A percentile compares a stretch with the other conserved stretches of the same genome.
phyloP scores from a whole-genome alignment of 1,284 basidiomycete genomes.

The Peniophora sp. region DNA sequence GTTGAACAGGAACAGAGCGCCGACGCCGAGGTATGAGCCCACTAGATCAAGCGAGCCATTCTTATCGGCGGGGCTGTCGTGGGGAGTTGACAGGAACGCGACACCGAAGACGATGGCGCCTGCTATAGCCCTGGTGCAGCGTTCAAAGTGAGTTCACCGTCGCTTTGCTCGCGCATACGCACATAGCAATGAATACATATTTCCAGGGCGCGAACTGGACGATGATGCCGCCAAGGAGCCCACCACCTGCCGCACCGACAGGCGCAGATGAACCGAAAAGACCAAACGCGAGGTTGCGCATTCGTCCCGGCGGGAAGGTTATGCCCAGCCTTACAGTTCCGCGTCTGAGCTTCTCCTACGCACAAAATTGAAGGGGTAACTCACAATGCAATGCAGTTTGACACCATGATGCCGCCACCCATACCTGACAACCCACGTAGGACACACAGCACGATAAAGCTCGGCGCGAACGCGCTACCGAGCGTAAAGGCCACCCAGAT shows the following conservation, averaged over 20 bases:
- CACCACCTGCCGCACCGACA: conserved; percentile 4
- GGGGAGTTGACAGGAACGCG: neutral
- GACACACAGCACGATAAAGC: conserved; percentile 3
- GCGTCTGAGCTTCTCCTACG: too few species aligned
- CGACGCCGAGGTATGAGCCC: neutral
- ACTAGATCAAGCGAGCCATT: neutral
- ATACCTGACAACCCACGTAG: conserved; percentile 3
- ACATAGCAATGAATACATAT: conserved; percentile 4
- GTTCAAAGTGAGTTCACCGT: too few species aligned
- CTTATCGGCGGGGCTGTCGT: neutral
- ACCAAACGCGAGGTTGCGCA: conserved; percentile 6
- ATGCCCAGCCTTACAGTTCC: neutral
- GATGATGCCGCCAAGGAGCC: conserved; percentile 1
- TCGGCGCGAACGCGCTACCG: conserved; percentile 5
- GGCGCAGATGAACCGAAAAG: conserved; percentile 2
- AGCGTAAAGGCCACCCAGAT: conserved; percentile 6
- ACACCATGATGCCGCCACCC: conserved; percentile 5
- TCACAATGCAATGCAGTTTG: conserved; percentile 3
- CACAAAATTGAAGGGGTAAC: too few species aligned
- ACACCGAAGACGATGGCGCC: neutral
- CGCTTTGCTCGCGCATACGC: neutral
- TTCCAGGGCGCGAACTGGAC: conserved; percentile 5
- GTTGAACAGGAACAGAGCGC: conserved; percentile 1
- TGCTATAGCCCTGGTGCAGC: neutral
- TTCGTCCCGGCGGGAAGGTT: conserved; percentile 5